These are phyloP conservation scores for Noccaea bulbosa DNA, from an alignment of 345 rosid species.

Conservation along the genomic window DNA sequence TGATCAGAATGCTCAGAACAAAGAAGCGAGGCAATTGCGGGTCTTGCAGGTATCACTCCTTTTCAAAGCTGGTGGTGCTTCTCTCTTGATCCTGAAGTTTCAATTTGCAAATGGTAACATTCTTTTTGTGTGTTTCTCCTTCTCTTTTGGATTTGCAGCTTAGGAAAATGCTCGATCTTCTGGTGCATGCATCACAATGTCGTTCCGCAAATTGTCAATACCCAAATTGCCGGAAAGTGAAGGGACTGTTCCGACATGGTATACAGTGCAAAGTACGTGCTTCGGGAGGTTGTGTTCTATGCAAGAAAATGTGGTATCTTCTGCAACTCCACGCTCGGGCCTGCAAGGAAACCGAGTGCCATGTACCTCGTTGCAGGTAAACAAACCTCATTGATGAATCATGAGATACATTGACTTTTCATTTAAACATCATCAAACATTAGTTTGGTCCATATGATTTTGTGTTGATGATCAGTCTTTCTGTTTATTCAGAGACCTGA, in stretches of 20 bases:
- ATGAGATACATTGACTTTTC: neutral
- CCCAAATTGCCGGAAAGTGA: constrained; percentile 98
- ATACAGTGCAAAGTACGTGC: constrained; percentile 92
- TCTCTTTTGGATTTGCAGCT: constrained; percentile 63
- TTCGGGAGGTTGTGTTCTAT: constrained; percentile 93
- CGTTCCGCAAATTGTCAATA: constrained; percentile 89
- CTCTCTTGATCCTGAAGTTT: constrained; percentile 18
- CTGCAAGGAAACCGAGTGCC: constrained; percentile 96
- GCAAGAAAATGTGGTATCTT: constrained; percentile 99
- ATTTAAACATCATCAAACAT: neutral
- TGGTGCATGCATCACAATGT: constrained; percentile 97
- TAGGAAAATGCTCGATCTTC: constrained; percentile 97
- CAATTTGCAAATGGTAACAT: constrained; percentile 8
- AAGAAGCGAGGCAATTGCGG: constrained; percentile 91
- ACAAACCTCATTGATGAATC: constrained; percentile 18
- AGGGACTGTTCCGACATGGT: constrained; percentile 97
- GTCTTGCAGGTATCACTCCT: constrained; percentile 63
- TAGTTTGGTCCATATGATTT: constrained; percentile 11
- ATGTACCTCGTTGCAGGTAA: constrained; percentile 99
- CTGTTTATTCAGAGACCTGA: constrained; percentile 70
- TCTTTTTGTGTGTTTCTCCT: neutral
- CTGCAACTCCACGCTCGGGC: constrained; percentile 99
- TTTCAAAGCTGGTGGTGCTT: constrained; percentile 9
- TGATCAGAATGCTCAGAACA: constrained; percentile 98
- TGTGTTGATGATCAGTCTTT: constrained; percentile 12